Conservation (phyloP, 2,329 filamentous ascomycete genomes). For the Ascochyta clinopodiicola region DNA sequence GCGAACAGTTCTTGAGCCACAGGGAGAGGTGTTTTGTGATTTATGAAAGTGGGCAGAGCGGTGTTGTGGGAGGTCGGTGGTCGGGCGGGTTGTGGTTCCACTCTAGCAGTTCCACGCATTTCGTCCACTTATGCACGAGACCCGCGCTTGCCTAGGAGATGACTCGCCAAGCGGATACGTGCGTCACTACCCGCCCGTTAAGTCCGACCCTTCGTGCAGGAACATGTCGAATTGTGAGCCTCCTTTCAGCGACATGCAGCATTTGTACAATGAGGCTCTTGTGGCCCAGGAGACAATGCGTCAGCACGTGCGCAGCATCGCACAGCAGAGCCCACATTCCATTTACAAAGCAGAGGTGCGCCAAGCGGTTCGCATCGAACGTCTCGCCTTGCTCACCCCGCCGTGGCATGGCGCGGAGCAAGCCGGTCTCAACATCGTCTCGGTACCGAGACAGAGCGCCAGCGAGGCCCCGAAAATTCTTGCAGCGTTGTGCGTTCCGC, state of each 20-base stretch:
- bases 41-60: slow-evolving; percentile 15
- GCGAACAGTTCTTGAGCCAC: slow-evolving; percentile 14
- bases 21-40: slow-evolving; percentile 2
- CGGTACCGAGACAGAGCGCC: slow-evolving; percentile 18
- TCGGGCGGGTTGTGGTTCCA: slow-evolving; percentile 13
- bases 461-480: slow-evolving; percentile 12
- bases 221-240: slow-evolving; percentile 7
- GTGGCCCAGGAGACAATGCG: slow-evolving; percentile 12
- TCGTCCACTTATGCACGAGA: slow-evolving; percentile 13
- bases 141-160: slow-evolving; percentile 12
- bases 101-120: slow-evolving; percentile 9
- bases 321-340: slow-evolving; percentile 13
- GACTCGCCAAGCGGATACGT: slow-evolving; percentile 15
- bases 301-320: slow-evolving; percentile 13
- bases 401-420: slow-evolving; percentile 21
- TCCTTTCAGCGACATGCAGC: slow-evolving; percentile 10
- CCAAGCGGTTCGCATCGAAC: slow-evolving; percentile 19
- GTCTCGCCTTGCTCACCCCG: slow-evolving; percentile 22
- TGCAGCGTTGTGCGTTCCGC: slow-evolving; percentile 13
- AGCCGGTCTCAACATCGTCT: slow-evolving; percentile 26
- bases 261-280: slow-evolving; percentile 18
- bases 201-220: slow-evolving; percentile 13
- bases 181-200: slow-evolving; percentile 15
- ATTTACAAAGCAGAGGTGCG: neutral
- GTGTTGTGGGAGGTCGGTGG: slow-evolving; percentile 16